Base-by-base conservation (phyloP, 108 stramenopile genomes). In the Nitzschia palea region DNA sequence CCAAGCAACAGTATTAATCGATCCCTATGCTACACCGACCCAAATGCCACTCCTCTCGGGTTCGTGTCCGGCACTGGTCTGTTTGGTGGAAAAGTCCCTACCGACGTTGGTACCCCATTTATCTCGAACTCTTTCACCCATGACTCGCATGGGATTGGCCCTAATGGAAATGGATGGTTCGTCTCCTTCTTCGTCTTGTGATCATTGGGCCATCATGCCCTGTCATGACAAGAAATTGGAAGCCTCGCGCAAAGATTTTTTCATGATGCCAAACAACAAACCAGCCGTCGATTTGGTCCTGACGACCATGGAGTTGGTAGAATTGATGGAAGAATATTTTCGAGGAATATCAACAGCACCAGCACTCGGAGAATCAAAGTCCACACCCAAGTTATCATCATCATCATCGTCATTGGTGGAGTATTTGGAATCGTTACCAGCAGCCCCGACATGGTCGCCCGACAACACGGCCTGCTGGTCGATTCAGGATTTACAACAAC, bases 211-310 rank as follows among this genome's bases (percentile, higher is more conserved):
- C 9, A 81, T 99, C 56, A 94, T 94, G 94, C 98, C 98, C 14
- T 99, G 99, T 84, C 95, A 95, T 66, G 99, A 99, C 77, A 99
- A 98, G 66, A 99, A 99, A 80, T 76, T 99, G 27, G 99, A 99
- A 86, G 97, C 97, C 6, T 87, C 93, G 15, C 86, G 98, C 31
- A 79, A 80, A 51, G 97, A 96, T 64, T 86, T 95, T 77, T 65
- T 72, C 14, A 28, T 50, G 12, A n/a, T n/a, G n/a, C n/a, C n/a
- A n/a, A 62, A 8, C 33, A 62, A 27, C 32, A 34, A 34, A 20
- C 28, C 31, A 22, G 96, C 96, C 62, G 96, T 98, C n/a, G 97
- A 98, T 78, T 67, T 97, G 25, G 97, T 97, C 8, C 79, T 99
- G 27, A 96, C 97, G 0, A 91, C 97, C 0, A 56, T 73, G 27